Evolutionary conservation across 2,329 filamentous ascomycete species (phyloP), one percentile per base, ranked within the genome.

Genomic region (Aspergillus intermedius): DNA sequence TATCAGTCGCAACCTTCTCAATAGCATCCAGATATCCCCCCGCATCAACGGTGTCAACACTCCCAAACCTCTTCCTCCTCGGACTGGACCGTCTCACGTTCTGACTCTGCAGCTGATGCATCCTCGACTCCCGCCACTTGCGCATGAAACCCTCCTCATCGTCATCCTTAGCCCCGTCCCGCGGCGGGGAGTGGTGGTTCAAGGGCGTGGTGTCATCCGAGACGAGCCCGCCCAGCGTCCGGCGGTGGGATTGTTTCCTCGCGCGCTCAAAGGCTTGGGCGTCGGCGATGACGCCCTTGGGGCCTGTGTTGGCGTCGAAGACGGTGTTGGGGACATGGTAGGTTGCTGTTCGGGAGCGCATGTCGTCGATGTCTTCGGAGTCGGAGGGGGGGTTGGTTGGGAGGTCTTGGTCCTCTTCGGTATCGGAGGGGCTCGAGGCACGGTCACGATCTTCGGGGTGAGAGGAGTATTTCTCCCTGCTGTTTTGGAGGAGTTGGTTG

Each of bases 21-120:
- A 97, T 89, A 48, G 91, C 91, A 68, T 97, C 91, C n/a, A 98
- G 79, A 62, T 95, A 98, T 15, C 91, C 93, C 55, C 86, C 76
- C 6, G 89, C 91, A 74, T 97, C 91, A 1, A 97, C 93, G 50
- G 82, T 79, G 53, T 91, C 86, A 54, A 97, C 74, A 10, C 79
- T 80, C 19, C 93, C 93, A 65, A 87, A 97, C 49, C 85, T 77
- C 55, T 87, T 77, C 54, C 86, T 80, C 59, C 85, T 90, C 1
- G 89, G 88, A 66, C 85, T 91, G 46, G 82, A 85, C 61, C 84
- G 81, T 61, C 86, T 77, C 53, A 77, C 86, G 53, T 78, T 78
- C 44, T 82, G 76, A 57, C 58, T 74, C 74, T 76, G 88, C 80
- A 97, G 76, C 73, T 97, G 88, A 52, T 81, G 78, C 64, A 91